These are phyloP conservation scores for Metschnikowia lochheadii DNA, from an alignment of 805 yeast genomes.

Conservation along the genomic window DNA sequence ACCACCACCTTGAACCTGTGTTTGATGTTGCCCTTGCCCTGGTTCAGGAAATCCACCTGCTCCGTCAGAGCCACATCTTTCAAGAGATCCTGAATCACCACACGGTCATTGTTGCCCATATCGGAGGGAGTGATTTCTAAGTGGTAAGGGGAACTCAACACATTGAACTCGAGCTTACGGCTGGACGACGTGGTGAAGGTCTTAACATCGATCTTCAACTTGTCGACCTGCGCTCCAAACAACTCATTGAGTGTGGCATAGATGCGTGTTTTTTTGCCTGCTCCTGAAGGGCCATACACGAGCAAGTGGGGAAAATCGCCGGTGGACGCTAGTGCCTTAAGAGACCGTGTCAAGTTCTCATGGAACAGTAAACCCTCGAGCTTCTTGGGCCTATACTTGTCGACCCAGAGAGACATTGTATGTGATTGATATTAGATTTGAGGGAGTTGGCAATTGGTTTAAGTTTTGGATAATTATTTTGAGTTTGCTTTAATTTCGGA, in stretches of 20 bases:
- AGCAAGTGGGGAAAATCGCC: conserved; percentile 92
- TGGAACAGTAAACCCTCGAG: conserved; percentile 67
- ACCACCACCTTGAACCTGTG: conserved; percentile 75
- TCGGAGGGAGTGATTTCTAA: conserved; percentile 95
- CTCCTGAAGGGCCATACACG: conserved; percentile 94
- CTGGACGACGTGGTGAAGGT: conserved; percentile 70
- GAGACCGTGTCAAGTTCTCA: conserved; percentile 54
- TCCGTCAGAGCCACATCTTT: conserved; percentile 95
- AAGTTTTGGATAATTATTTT: neutral
- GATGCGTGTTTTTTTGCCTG: conserved; percentile 94
- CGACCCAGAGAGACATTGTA: conserved; percentile 93
- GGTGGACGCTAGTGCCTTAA: conserved; percentile 56
- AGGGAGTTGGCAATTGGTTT: neutral
- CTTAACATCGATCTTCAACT: conserved; percentile 80
- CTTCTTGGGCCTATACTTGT: conserved; percentile 78
- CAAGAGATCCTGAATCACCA: conserved; percentile 88
- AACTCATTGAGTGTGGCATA: conserved; percentile 73
- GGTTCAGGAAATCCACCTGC: conserved; percentile 75
- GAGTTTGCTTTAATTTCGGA: too few relatives aligned
- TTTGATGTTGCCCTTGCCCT: conserved; percentile 32
- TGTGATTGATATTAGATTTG: neutral
- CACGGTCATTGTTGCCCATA: conserved; percentile 92
- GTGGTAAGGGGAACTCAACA: conserved; percentile 88
- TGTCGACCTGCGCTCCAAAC: conserved; percentile 79
- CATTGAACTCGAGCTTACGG: conserved; percentile 83